Percentiles rank a stretch among this genome's conserved stretches.
phyloP scores from a whole-genome alignment of 2,329 filamentous ascomycete genomes.

The Calonectria pseudoreteaudii region DNA sequence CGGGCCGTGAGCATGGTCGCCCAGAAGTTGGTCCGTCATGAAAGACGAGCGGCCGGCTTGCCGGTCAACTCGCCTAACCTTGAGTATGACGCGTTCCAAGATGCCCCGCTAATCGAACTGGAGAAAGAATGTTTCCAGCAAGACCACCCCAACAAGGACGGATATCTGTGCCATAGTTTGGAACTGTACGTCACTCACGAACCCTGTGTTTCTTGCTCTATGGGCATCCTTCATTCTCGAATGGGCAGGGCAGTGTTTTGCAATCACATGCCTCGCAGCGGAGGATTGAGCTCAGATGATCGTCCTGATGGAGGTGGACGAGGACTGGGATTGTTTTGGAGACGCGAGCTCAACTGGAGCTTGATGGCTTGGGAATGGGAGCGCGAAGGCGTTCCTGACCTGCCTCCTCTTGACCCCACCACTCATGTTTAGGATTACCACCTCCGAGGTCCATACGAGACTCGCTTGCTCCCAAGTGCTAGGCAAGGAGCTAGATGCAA shows the following conservation, averaged over 20 bases:
- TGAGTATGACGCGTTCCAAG: conserved; percentile 74
- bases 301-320: conserved; percentile 67
- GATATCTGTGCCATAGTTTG: conserved; percentile 93
- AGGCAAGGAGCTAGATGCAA: conserved; percentile 17
- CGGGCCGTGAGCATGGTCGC: conserved; percentile 87
- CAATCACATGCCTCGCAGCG: conserved; percentile 81
- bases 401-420: conserved; percentile 58
- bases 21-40: conserved; percentile 70
- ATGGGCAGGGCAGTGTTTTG: conserved; percentile 89
- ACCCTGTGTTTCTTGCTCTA: conserved; percentile 95
- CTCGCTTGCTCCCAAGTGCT: conserved; percentile 40
- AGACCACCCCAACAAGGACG: conserved; percentile 77
- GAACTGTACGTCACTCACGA: conserved; percentile 97
- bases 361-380: conserved; percentile 84
- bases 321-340: conserved; percentile 77
- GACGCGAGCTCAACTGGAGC: conserved; percentile 87
- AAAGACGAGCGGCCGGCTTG: conserved; percentile 56
- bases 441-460: conserved; percentile 53
- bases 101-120: conserved; percentile 74
- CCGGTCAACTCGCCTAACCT: conserved; percentile 54
- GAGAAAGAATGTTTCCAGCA: conserved; percentile 72
- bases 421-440: conserved; percentile 63
- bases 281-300: conserved; percentile 84
- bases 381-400: conserved; percentile 54
- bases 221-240: conserved; percentile 94